Conservation (phyloP, 228 moss, liverwort and hornwort genomes). For the Sphagnum magellanicum region DNA sequence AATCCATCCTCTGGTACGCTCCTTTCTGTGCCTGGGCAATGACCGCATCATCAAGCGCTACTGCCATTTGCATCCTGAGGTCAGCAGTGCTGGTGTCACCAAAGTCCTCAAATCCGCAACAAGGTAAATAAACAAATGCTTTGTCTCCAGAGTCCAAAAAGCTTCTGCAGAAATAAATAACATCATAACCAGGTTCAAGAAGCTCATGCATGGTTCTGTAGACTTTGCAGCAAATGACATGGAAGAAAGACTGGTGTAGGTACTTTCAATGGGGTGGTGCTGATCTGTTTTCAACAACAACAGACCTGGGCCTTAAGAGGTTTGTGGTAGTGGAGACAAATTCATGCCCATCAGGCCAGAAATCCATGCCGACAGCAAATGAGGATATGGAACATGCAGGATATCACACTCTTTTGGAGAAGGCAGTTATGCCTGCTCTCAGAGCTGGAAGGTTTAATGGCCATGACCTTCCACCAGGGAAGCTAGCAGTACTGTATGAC, state of each 20-base stretch:
- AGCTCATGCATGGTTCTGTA: no score
- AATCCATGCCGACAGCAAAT: slow-evolving; percentile 25
- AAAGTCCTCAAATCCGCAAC: slow-evolving; percentile 15
- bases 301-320: slow-evolving; percentile 17
- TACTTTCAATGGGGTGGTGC: slow-evolving; percentile 26
- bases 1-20: slow-evolving; percentile 19
- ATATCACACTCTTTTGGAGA: slow-evolving; percentile 16
- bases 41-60: slow-evolving; percentile 19
- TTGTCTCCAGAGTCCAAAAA: no score
- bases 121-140: neutral
- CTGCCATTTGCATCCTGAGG: slow-evolving; percentile 25
- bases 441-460: slow-evolving; percentile 15
- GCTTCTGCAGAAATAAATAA: no score
- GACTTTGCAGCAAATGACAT: no score
- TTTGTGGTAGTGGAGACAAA: slow-evolving; percentile 24
- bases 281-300: slow-evolving; percentile 21
- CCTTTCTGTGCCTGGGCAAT: slow-evolving; percentile 21
- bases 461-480: slow-evolving; percentile 16
- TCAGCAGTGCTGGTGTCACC: slow-evolving; percentile 8
- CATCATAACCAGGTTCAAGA: no score
- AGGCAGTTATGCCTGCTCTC: slow-evolving; percentile 16
- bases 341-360: slow-evolving; percentile 23
- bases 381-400: slow-evolving; percentile 26
- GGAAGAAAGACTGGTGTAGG: neutral
- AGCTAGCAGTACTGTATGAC: slow-evolving; percentile 17